Conservation (phyloP, 768 basidiomycete species). For the Terana coerulea region DNA sequence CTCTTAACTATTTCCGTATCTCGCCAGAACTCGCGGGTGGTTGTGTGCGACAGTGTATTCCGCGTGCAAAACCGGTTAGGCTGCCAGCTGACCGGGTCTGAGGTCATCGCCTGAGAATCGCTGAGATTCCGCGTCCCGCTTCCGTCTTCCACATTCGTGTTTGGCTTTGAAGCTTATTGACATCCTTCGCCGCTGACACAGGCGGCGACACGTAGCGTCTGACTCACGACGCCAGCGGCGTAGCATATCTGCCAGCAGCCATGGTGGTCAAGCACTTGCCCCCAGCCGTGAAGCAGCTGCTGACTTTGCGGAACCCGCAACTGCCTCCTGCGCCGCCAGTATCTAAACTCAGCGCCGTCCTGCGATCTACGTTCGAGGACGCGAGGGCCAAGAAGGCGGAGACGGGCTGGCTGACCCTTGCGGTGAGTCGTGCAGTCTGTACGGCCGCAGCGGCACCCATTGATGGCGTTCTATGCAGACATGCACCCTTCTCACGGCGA, state of each 20-base stretch:
- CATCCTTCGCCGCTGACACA: no score
- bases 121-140: slow-evolving; percentile 4
- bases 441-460: neutral
- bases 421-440: slow-evolving; percentile 42
- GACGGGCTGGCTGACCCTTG: slow-evolving; percentile 78
- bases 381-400: slow-evolving; percentile 62
- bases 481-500: slow-evolving; percentile 78
- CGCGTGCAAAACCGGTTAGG: slow-evolving; percentile 7
- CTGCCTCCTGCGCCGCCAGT: slow-evolving; percentile 54
- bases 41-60: slow-evolving; percentile 4
- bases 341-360: slow-evolving; percentile 48
- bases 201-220: no score
- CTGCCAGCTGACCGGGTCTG: slow-evolving; percentile 7
- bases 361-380: slow-evolving; percentile 60
- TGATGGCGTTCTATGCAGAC: slow-evolving; percentile 45
- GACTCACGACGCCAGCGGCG: no score
- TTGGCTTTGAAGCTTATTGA: no score
- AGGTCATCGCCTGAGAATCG: neutral
- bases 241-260: no score
- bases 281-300: slow-evolving; percentile 64
- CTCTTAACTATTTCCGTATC: neutral
- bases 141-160: no score
- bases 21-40: neutral
- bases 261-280: slow-evolving; percentile 50
- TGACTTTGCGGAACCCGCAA: slow-evolving; percentile 64